Evolutionary conservation across 768 basidiomycete genomes (phyloP), one percentile per base, ranked within the genome.

Genomic region (Mycena capillaripes): DNA sequence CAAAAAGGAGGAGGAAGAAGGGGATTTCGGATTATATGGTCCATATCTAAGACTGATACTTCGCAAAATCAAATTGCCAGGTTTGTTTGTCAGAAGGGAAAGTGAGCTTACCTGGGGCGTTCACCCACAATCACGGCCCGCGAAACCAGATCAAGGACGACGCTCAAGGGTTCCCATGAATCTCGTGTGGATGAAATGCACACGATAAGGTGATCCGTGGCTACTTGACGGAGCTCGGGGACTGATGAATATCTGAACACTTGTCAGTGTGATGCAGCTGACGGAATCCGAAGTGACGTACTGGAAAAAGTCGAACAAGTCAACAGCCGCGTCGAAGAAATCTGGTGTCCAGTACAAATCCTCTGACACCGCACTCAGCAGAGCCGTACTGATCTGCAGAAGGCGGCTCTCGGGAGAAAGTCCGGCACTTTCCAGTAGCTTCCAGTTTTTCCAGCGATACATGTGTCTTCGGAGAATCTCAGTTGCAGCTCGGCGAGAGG

Each of bases 391-490:
- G 29, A 66, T 19, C 3, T 56, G 16, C 25, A 53, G 25, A 11
- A 65, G 52, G 0, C 63, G 63, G 16, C n/a, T 38, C 66, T 58
- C 58, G 2, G 57, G 14, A 2, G 66, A n/a, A 29, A 25, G 25
- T 1, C 57, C 66, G 2, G 66, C 46, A 7, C 34, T 34, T 25
- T 59, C 46, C 23, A 68, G 38, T 17, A 50, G 32, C 36, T 53
- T 58, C 66, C 66, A 68, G 23, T 16, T 68, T 6, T 50, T 68
- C 66, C 66, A 68, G 0, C 66, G 66, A 60, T 68, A 40, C 65
- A 58, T 66, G 10, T 38, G 19, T 66, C 65, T 10, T 34, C 16
- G 1, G 44, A 57, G 32, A 66, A 66, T n/a, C 44, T 29, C 7
- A 50, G n/a, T 25, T 68, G 66, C 25, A 68, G 25, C 38, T 60